Base-by-base conservation (phyloP, 2,329 filamentous ascomycete species). In the Knufia petricola region DNA sequence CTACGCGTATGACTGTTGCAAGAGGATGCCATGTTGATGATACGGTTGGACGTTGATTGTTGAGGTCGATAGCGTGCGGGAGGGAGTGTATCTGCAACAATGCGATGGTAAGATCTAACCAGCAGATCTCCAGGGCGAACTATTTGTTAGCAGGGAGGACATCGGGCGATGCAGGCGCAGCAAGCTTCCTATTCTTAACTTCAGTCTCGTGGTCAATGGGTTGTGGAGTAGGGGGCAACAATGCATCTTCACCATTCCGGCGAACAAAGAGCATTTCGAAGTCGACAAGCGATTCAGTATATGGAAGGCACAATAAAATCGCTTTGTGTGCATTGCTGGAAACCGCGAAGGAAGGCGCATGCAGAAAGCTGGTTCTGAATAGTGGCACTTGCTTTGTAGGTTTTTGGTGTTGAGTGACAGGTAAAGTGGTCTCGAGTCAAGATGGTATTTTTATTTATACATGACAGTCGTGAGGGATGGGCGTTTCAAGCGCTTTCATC, bases 401-500 rank as follows among this genome's bases (percentile, higher is more conserved):
- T 28, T 6, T 28, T 28, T 6, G 26, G 26, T 28, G 26, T 28
- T 28, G 6, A 28, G 6, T 28, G 26, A 28, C 26, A 28, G 12
- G 12, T 6, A 28, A 28, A 12, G 26, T 6, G 26, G 12, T 28
- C 6, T 28, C 26, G 26, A 28, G 6, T 13, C 32, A 13, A n/a
- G 32, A n/a, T n/a, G 6, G 15, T n/a, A 36, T 13, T 17, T 8
- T 36, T 36, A n/a, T 36, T 36, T 17, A 36, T 36, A 36, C 9
- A 36, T 36, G 13, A 6, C 32, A 13, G 15, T n/a, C 15, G 6
- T 6, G 6, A n/a, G 4, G 10, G 6, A 4, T 17, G 15, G 15
- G 32, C 32, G 13, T 13, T 6, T 36, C 6, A 36, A n/a, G 4
- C 4, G 32, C 21, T 19, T n/a, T 42, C 39, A 15, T 55, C 50